phyloP scores from a whole-genome alignment of 2,329 filamentous ascomycete genomes.

The Diaporthe sp. region DNA sequence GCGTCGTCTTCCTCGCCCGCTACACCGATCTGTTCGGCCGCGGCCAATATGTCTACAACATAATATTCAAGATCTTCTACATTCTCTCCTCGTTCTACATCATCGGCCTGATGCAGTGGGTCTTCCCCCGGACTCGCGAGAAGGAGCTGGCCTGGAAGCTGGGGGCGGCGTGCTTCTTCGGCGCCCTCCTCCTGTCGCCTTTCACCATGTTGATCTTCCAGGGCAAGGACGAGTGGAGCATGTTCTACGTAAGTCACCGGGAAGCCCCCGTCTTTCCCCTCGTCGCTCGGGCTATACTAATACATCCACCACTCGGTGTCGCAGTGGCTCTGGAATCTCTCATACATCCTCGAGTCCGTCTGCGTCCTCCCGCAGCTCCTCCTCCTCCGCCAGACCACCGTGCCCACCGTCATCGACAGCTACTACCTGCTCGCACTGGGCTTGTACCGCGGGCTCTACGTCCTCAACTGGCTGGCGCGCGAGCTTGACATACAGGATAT shows the following conservation, averaged over 20 bases:
- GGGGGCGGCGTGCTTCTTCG: conserved; percentile 76
- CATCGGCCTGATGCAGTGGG: conserved; percentile 86
- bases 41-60: conserved; percentile 74
- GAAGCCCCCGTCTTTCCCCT: background rate
- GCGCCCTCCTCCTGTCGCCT: conserved; percentile 76
- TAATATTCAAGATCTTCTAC: conserved; percentile 91
- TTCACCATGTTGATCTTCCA: conserved; percentile 79
- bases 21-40: conserved; percentile 83
- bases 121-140: conserved; percentile 90
- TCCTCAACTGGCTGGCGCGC: conserved; percentile 89
- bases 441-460: conserved; percentile 88
- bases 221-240: conserved; percentile 57
- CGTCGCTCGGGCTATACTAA: conserved; percentile 38
- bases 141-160: conserved; percentile 95
- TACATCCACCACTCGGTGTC: background rate
- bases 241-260: conserved; percentile 60
- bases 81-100: conserved; percentile 87
- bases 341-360: conserved; percentile 90
- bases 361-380: conserved; percentile 92
- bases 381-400: conserved; percentile 91
- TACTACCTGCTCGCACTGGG: conserved; percentile 92
- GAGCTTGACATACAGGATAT: conserved; percentile 69
- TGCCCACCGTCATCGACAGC: conserved; percentile 96
- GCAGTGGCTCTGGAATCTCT: conserved; percentile 88
- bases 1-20: conserved; percentile 84